These are phyloP conservation scores for Mallotus repandus DNA, from an alignment of 441 rosid genomes.

Conservation along the genomic window DNA sequence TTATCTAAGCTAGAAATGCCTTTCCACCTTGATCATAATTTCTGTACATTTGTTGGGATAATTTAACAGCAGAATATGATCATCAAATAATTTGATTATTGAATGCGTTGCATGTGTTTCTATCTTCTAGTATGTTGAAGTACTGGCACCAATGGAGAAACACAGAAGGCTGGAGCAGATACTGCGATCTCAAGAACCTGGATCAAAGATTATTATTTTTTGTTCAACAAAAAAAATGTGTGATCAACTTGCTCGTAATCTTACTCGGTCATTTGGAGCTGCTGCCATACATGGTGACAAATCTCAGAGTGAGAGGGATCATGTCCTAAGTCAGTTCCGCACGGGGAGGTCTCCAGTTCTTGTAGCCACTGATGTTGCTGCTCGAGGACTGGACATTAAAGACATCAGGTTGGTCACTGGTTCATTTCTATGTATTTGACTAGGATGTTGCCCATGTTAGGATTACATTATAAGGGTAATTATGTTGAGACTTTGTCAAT, in stretches of 20 bases:
- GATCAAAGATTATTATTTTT: conserved; percentile 88
- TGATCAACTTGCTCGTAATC: conserved; percentile 88
- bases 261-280: conserved; percentile 85
- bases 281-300: conserved; percentile 99
- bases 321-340: conserved; percentile 83
- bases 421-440: not conserved
- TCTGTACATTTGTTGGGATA: not conserved
- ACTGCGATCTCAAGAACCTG: conserved; percentile 88
- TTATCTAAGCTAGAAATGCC: not conserved
- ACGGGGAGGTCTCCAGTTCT: conserved; percentile 90
- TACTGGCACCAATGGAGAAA: conserved; percentile 79
- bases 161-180: conserved; percentile 94
- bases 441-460: not conserved
- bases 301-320: conserved; percentile 94
- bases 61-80: not conserved
- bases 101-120: not conserved
- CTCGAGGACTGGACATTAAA: conserved; percentile 94
- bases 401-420: conserved; percentile 71
- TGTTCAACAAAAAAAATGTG: conserved; percentile 99
- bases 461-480: not conserved
- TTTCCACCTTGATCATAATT: not conserved
- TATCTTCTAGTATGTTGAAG: conserved; percentile 65
- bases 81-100: not conserved
- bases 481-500: not conserved
- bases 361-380: conserved; percentile 99